phyloP scores from a whole-genome alignment of 345 rosid genomes.

The Clausena lansium region DNA sequence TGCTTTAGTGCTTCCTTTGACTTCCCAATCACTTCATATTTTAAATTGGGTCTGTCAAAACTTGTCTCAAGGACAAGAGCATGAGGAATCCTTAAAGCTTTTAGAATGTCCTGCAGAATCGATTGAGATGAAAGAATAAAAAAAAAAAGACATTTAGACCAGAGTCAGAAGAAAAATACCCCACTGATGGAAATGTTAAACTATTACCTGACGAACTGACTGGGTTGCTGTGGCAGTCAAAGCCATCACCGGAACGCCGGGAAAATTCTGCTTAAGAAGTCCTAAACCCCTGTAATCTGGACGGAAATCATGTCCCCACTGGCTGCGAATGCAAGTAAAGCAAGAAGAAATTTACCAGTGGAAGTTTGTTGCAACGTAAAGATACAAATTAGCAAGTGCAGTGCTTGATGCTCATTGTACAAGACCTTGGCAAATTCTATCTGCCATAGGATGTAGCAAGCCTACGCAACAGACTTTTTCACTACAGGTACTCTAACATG shows the following conservation, averaged over 20 bases:
- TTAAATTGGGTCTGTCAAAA: slow-evolving; percentile 90
- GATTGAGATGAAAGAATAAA: neutral
- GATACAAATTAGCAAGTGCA: neutral
- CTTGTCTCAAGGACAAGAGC: slow-evolving; percentile 84
- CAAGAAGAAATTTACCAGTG: slow-evolving; percentile 9
- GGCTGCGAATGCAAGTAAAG: slow-evolving; percentile 45
- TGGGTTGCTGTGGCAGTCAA: slow-evolving; percentile 88
- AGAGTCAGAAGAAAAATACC: neutral
- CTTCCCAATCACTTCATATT: slow-evolving; percentile 78
- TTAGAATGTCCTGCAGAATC: slow-evolving; percentile 70
- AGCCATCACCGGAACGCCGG: slow-evolving; percentile 70
- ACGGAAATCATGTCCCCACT: slow-evolving; percentile 99
- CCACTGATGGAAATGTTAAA: neutral
- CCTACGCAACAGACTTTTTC: neutral
- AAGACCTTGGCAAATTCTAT: neutral
- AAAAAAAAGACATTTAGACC: neutral
- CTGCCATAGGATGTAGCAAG: neutral
- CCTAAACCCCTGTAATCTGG: slow-evolving; percentile 87
- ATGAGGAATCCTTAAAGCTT: slow-evolving; percentile 68
- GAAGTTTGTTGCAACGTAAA: neutral
- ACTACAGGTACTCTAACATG: neutral
- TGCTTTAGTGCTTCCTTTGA: slow-evolving; percentile 76
- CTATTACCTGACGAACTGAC: slow-evolving; percentile 64
- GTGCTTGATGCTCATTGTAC: neutral
- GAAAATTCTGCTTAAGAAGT: slow-evolving; percentile 78